Percentiles rank a stretch among this genome's conserved stretches.
Evolutionary conservation across 495 filamentous ascomycete genomes (phyloP).

Genomic region (Usnea hakonensis): DNA sequence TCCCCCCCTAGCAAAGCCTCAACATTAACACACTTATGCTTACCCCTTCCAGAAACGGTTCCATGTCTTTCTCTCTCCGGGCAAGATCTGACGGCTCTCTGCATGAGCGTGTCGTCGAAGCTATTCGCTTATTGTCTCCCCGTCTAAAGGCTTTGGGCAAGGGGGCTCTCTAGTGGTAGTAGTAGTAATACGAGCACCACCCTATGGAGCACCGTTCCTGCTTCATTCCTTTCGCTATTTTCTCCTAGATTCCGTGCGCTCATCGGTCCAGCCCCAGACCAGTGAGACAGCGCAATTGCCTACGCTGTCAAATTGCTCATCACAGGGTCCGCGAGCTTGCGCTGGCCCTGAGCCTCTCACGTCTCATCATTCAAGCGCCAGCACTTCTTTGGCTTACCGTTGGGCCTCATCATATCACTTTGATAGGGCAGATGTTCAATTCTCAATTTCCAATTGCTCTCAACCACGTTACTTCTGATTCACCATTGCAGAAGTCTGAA

Average conservation of each 20-base stretch:
- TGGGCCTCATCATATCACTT: constrained; percentile 6
- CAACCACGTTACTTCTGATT: constrained; percentile 1
- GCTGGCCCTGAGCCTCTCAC: not conserved
- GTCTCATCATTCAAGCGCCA: constrained; percentile 22
- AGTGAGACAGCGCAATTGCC: not conserved
- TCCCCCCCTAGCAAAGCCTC: not conserved
- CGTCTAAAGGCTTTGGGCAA: not conserved
- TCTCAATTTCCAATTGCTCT: constrained; percentile 14
- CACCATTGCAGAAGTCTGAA: constrained; percentile 19
- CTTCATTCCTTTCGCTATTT: not conserved
- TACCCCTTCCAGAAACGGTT: not conserved
- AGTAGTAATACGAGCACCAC: too few species aligned
- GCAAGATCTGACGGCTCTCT: not conserved
- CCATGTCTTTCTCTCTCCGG: not conserved
- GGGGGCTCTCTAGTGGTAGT: not conserved
- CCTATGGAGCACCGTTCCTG: constrained; percentile 1
- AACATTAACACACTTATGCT: not conserved
- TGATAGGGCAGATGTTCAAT: constrained; percentile 14
- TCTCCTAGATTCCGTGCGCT: not conserved
- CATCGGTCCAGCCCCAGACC: not conserved
- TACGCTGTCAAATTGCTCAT: constrained; percentile 8
- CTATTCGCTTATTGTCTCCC: not conserved
- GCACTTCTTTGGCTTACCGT: constrained; percentile 20
- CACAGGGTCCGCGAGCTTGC: constrained; percentile 5
- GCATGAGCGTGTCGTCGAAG: not conserved